A percentile compares a stretch with the other conserved stretches of the same genome.
Evolutionary conservation across 495 filamentous ascomycete species (phyloP).

Genomic region (Rostrohypoxylon terebratum): DNA sequence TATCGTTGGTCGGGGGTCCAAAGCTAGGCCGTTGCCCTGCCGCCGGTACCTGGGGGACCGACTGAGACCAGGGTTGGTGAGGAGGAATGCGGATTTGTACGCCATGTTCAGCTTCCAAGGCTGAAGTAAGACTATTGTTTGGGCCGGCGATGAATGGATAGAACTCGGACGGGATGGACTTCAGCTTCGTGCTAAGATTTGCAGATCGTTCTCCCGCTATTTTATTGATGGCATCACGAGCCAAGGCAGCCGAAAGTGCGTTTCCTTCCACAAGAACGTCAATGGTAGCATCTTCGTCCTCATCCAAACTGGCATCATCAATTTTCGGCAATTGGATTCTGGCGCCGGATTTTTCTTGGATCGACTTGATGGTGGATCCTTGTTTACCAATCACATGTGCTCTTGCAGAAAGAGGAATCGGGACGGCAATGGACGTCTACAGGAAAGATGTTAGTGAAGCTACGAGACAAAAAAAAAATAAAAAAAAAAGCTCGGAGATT

Average conservation of each 20-base stretch:
- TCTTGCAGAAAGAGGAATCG: constrained; percentile 83
- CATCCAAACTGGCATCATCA: constrained; percentile 66
- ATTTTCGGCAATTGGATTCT: constrained; percentile 86
- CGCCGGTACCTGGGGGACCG: constrained; percentile 73
- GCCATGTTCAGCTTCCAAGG: constrained; percentile 71
- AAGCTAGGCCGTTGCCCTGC: constrained; percentile 75
- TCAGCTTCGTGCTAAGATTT: constrained; percentile 79
- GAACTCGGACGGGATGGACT: constrained; percentile 87
- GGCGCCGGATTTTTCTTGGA: constrained; percentile 86
- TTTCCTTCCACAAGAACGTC: constrained; percentile 92
- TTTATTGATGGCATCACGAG: constrained; percentile 79
- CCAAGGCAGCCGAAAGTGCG: constrained; percentile 81
- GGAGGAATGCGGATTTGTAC: constrained; percentile 83
- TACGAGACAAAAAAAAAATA: background rate
- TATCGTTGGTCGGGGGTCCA: constrained; percentile 68
- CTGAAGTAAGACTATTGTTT: constrained; percentile 72
- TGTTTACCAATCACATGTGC: constrained; percentile 91
- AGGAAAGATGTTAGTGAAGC: constrained; percentile 29
- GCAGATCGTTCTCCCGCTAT: constrained; percentile 89
- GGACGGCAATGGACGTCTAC: constrained; percentile 77
- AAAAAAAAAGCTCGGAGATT: background rate
- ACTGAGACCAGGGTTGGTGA: constrained; percentile 76
- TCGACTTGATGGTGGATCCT: constrained; percentile 87
- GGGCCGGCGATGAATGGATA: constrained; percentile 95
- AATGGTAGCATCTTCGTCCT: constrained; percentile 84